Base-by-base conservation (phyloP, 2,329 filamentous ascomycete species). In the Colletotrichum nymphaeae region DNA sequence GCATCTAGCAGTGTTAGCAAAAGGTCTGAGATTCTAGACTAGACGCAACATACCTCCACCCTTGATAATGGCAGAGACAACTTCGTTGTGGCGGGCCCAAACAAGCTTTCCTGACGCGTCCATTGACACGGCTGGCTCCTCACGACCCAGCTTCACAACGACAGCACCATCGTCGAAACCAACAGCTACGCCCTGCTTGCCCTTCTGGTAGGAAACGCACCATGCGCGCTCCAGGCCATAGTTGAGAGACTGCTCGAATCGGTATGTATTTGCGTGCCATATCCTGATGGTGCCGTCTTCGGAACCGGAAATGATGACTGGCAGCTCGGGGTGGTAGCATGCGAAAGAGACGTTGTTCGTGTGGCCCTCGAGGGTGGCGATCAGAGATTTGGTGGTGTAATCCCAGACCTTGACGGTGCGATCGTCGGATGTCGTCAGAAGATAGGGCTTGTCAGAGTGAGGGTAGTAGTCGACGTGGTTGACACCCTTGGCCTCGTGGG, bases 281-380 rank as follows among this genome's bases (percentile, higher is more conserved):
- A 99, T 95, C 84, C 98, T 97, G 81, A 99, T 92, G 0, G 95
- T 98, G 76, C 96, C 96, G 83, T 99, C 97, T 84, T 99, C 97
- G 30, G 96, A 98, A 78, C 97, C 97, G 28, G 97, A 98, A 69
- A 99, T 96, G 80, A 99, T 99, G 76, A 99, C 93, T 2, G 97
- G 97, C 62, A 99, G 87, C 84, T 98, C 96, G 2, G 97, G 97
- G 84, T 99, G 97, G 82, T 98, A 99, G 84, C 95, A 97, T 63
- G 97, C 97, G 80, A 98, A 99, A 3, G 95, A 98, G 60, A 99
- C 97, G 80, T 99, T 99, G 84, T 95, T 98, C 35, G 95, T 97
- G 83, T 99, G 97, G 32, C 97, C 97, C 83, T 99, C 97, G 60
- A 99, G 89, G 3, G 96, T 98, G 35, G 97, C 97, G 81, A 98